Conservation (phyloP, 2,329 filamentous ascomycete species). For the Clarireedia monteithiana region DNA sequence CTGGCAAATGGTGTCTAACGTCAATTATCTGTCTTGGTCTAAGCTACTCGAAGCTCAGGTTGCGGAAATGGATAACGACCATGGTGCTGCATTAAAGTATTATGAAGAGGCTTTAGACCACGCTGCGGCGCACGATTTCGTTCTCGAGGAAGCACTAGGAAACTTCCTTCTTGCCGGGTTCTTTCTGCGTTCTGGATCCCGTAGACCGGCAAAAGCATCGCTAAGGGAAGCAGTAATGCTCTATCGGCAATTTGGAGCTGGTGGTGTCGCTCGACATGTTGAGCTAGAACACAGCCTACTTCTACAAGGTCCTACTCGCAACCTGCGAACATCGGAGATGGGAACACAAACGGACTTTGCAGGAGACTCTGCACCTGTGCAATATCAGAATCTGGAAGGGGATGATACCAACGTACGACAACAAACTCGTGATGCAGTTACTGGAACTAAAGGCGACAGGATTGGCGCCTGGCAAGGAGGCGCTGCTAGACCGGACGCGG, state of each 20-base stretch:
- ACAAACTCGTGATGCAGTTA: conserved; percentile 29
- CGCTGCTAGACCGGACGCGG: conserved; percentile 49
- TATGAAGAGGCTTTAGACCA: conserved; percentile 71
- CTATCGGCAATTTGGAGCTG: conserved; percentile 61
- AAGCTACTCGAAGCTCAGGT: conserved; percentile 61
- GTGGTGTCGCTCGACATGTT: conserved; percentile 60
- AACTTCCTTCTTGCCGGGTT: conserved; percentile 69
- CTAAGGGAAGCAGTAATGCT: conserved; percentile 60
- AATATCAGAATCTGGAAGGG: conserved; percentile 42
- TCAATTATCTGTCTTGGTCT: conserved; percentile 67
- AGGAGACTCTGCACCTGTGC: conserved; percentile 44
- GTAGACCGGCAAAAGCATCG: conserved; percentile 60
- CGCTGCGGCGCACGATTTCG: conserved; percentile 56
- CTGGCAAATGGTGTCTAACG: conserved; percentile 55
- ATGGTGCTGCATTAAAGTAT: conserved; percentile 49
- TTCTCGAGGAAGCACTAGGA: conserved; percentile 64
- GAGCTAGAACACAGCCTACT: conserved; percentile 61
- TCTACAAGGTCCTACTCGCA: conserved; percentile 53
- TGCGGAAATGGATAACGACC: conserved; percentile 50
- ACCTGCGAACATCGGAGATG: conserved; percentile 51
- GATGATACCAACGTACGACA: conserved; percentile 32
- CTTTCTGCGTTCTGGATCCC: conserved; percentile 56
- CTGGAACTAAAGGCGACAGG: conserved; percentile 47
- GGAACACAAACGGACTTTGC: conserved; percentile 66
- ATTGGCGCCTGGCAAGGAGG: conserved; percentile 54